Percentiles rank a stretch among this genome's conserved stretches.
These are phyloP conservation scores for Corniculantispora saksenae DNA, from an alignment of 2,329 filamentous ascomycete species.

Conservation along the genomic window DNA sequence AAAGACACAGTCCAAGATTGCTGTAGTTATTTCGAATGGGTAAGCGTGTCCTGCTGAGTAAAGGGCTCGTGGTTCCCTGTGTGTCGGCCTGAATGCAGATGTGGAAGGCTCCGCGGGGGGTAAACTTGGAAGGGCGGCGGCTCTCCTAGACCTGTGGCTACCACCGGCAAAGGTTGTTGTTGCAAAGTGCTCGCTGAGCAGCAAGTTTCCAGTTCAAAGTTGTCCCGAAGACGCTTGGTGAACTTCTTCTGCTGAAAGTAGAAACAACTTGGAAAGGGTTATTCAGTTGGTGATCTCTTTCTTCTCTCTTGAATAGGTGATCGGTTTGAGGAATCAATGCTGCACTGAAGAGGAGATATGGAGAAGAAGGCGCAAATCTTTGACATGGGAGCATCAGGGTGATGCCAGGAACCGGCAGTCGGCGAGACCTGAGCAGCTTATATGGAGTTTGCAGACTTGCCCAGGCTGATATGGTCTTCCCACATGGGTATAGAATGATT, in stretches of 20 bases:
- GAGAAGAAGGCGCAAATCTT: background rate
- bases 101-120: constrained; percentile 10
- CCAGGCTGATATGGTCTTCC: background rate
- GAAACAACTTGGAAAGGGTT: background rate
- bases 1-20: background rate
- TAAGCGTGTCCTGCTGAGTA: background rate
- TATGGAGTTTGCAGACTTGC: constrained; percentile 12
- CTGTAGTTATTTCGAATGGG: background rate
- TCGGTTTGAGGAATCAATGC: background rate
- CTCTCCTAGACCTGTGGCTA: background rate
- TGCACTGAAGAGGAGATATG: background rate
- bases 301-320: background rate
- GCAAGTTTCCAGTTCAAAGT: background rate
- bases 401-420: constrained; percentile 9
- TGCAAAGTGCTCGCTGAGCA: background rate
- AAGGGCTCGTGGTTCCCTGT: background rate
- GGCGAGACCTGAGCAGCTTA: constrained; percentile 13
- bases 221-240: background rate
- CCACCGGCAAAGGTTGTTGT: background rate
- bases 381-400: background rate
- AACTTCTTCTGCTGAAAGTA: background rate
- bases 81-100: constrained; percentile 8
- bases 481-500: constrained; percentile 12
- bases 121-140: background rate
- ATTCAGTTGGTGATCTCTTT: background rate